phyloP scores from a whole-genome alignment of 139 green algal species.

The Closterium sp. region DNA sequence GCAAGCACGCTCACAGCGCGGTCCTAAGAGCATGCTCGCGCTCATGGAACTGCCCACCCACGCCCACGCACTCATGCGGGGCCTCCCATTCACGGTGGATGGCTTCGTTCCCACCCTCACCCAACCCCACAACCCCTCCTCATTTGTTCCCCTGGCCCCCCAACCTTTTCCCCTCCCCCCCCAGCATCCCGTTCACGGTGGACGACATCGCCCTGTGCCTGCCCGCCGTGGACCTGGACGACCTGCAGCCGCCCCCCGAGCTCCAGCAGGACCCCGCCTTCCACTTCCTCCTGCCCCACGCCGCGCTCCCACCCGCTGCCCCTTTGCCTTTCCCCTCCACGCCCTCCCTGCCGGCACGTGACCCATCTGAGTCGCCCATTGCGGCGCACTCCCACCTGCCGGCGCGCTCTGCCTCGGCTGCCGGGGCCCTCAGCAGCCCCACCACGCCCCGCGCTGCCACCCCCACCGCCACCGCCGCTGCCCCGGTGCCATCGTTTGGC shows the following conservation, averaged over 20 bases:
- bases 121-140: not conserved
- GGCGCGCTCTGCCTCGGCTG: not conserved
- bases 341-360: not conserved
- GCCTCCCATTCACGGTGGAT: too few relatives aligned
- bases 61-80: too few relatives aligned
- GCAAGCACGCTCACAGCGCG: too few relatives aligned
- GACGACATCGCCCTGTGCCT: not conserved
- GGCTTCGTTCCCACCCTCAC: too few relatives aligned
- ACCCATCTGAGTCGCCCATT: not conserved
- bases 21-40: too few relatives aligned
- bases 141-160: not conserved
- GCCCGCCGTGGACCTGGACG: not conserved
- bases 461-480: too few relatives aligned
- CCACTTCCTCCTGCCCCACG: slow-evolving; percentile 12
- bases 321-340: not conserved
- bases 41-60: too few relatives aligned
- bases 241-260: not conserved
- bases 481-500: not conserved
- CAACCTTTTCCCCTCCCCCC: not conserved
- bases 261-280: not conserved
- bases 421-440: not conserved
- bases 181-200: slow-evolving; percentile 1
- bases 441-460: not conserved
- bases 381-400: not conserved
- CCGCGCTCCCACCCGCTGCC: too few relatives aligned